phyloP scores from a whole-genome alignment of 2,329 filamentous ascomycete species.

The Colletotrichum echinochloae region DNA sequence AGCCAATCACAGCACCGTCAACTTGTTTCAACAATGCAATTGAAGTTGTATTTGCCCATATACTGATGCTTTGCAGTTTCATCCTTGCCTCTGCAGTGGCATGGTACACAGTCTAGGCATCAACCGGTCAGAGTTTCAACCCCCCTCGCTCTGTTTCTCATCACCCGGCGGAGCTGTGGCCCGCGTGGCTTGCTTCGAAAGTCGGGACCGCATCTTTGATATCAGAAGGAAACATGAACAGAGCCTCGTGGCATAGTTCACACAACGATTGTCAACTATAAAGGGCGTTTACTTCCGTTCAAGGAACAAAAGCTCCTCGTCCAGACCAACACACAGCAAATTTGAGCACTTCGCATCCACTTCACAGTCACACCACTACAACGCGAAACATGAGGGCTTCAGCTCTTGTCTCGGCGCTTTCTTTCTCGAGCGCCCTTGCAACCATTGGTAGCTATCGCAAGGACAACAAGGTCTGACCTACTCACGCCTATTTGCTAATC shows the following conservation, averaged over 20 bases:
- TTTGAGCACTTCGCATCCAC: neutral
- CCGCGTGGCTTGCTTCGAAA: neutral
- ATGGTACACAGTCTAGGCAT: neutral
- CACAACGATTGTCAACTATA: neutral
- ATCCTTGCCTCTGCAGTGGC: neutral
- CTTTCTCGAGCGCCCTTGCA: conserved; percentile 19
- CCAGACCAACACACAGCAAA: neutral
- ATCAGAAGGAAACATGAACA: neutral
- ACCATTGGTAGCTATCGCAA: conserved; percentile 32
- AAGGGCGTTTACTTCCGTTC: neutral
- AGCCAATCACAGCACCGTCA: conserved; percentile 4
- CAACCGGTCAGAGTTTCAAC: neutral
- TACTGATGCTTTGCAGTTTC: neutral
- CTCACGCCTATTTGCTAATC: neutral
- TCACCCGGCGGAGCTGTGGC: neutral
- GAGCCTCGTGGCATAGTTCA: neutral
- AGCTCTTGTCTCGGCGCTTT: conserved; percentile 10
- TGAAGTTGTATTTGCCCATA: neutral
- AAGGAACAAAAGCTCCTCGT: neutral
- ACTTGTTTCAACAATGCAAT: neutral
- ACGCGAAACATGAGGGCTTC: conserved; percentile 19
- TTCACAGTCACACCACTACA: neutral
- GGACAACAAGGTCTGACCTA: conserved; percentile 23
- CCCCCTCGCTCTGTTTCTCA: neutral
- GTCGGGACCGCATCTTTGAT: neutral